Conservation (phyloP, 192 early-diverging fungal species). For the Mortierella claussenii region DNA sequence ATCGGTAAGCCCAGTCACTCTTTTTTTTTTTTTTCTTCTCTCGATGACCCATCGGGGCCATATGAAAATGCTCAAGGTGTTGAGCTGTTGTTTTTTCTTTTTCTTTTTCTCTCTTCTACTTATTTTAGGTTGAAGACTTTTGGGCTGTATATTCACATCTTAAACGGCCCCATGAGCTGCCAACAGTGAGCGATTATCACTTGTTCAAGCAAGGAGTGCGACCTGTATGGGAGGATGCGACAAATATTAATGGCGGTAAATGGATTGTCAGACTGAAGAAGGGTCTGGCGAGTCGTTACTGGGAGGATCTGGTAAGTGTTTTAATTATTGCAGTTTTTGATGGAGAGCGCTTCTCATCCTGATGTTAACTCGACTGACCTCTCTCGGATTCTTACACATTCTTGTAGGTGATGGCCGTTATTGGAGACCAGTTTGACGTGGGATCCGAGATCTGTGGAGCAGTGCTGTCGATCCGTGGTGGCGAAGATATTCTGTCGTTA, state of each 20-base stretch:
- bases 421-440: conserved; percentile 92
- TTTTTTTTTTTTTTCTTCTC: background rate
- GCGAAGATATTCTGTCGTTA: conserved; percentile 94
- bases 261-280: conserved; percentile 96
- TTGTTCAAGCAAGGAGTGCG: conserved; percentile 92
- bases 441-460: conserved; percentile 92
- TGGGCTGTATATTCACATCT: conserved; percentile 85
- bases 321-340: background rate
- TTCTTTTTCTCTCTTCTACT: background rate
- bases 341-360: background rate
- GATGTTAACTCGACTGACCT: background rate
- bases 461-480: conserved; percentile 91
- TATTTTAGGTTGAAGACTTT: conserved; percentile 75
- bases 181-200: conserved; percentile 90
- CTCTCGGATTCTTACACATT: background rate
- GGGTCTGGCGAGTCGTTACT: conserved; percentile 90
- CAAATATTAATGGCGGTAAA: conserved; percentile 90
- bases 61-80: too few relatives aligned
- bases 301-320: conserved; percentile 83
- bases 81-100: background rate
- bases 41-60: too few relatives aligned
- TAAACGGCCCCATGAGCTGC: conserved; percentile 84
- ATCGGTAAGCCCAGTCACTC: conserved; percentile 58
- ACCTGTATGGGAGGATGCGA: conserved; percentile 96
- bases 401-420: conserved; percentile 78